Evolutionary conservation across 345 rosid species (phyloP).

Genomic region (Acer campestre): DNA sequence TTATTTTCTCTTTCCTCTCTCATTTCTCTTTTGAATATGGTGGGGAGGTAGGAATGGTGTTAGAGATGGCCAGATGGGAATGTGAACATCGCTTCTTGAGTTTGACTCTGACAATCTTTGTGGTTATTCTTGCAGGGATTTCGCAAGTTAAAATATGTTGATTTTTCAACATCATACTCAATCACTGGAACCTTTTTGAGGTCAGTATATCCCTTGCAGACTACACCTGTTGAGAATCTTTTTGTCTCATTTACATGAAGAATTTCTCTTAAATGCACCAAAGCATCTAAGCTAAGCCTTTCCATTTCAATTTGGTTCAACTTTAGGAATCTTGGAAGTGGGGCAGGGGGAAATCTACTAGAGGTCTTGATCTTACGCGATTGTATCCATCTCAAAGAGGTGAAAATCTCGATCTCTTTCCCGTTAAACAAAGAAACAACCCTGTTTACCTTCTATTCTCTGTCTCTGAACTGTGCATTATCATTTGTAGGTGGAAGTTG

Average conservation of each 20-base stretch:
- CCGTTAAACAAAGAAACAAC: neutral
- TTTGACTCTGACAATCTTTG: slow-evolving; percentile 5
- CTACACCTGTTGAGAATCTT: neutral
- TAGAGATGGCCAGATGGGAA: neutral
- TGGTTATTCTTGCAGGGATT: slow-evolving; percentile 52
- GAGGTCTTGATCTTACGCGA: slow-evolving; percentile 76
- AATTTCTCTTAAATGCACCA: slow-evolving; percentile 4
- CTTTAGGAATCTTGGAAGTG: slow-evolving; percentile 66
- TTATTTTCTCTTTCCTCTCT: too few species aligned
- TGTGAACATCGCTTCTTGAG: neutral
- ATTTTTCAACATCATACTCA: slow-evolving; percentile 70
- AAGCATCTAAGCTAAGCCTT: neutral
- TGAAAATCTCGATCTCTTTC: slow-evolving; percentile 26
- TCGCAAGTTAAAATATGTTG: slow-evolving; percentile 63
- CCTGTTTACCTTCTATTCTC: neutral
- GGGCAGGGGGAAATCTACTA: slow-evolving; percentile 52
- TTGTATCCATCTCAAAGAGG: slow-evolving; percentile 82
- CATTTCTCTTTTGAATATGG: neutral
- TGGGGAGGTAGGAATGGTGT: neutral
- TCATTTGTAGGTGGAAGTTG: slow-evolving; percentile 65
- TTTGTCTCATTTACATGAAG: slow-evolving; percentile 9
- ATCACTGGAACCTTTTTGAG: slow-evolving; percentile 81
- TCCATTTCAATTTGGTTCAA: slow-evolving; percentile 3
- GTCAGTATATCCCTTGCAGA: slow-evolving; percentile 34
- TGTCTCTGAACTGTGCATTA: slow-evolving; percentile 10